These are phyloP conservation scores for Hypoxylon sp. DNA, from an alignment of 2,329 filamentous ascomycete species.

Conservation along the genomic window DNA sequence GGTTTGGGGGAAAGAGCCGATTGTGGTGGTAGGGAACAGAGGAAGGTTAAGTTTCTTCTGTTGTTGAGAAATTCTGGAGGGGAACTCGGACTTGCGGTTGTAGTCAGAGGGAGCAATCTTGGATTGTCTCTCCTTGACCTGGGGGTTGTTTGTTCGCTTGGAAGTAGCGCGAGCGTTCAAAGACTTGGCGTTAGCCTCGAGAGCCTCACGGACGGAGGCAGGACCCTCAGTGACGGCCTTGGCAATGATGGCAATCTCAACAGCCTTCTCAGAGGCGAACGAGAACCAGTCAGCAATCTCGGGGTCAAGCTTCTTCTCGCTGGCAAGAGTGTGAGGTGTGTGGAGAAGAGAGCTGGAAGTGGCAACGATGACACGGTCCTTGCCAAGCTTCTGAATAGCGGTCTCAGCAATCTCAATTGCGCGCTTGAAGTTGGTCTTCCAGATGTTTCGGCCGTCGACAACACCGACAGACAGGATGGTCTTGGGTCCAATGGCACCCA, in stretches of 20 bases:
- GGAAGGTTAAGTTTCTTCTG: conserved; percentile 94
- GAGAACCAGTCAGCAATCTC: conserved; percentile 99
- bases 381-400: conserved; percentile 93
- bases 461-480: conserved; percentile 96
- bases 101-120: conserved; percentile 88
- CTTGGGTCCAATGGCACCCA: conserved; percentile 85
- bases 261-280: conserved; percentile 94
- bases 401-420: conserved; percentile 92
- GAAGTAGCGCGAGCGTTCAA: conserved; percentile 92
- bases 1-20: conserved; percentile 99
- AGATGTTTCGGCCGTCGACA: conserved; percentile 99
- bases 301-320: conserved; percentile 96
- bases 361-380: conserved; percentile 96
- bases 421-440: conserved; percentile 99
- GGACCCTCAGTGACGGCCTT: conserved; percentile 97
- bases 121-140: conserved; percentile 96
- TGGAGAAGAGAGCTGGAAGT: conserved; percentile 98
- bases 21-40: conserved; percentile 98
- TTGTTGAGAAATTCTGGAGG: conserved; percentile 86
- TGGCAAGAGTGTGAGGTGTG: conserved; percentile 96
- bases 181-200: conserved; percentile 97
- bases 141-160: conserved; percentile 94
- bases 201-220: conserved; percentile 85
- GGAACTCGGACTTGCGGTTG: conserved; percentile 93
- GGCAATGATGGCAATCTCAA: conserved; percentile 91